Conservation (phyloP, 1,139 yeast species). For the Ashbya aceris region DNA sequence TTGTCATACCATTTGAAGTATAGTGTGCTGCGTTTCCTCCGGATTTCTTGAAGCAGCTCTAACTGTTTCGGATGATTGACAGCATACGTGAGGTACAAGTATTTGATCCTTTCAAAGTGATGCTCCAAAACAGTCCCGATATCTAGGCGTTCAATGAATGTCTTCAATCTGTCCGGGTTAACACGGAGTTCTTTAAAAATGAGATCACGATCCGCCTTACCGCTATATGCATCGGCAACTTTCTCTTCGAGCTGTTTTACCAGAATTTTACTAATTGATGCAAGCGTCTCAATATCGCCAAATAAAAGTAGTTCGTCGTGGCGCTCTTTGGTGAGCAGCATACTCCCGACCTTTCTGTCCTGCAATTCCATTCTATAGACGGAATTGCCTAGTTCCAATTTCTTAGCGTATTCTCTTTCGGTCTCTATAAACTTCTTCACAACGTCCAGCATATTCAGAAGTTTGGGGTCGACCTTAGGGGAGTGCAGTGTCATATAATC, state of each 20-base stretch:
- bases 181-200: conserved; percentile 4
- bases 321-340: conserved; percentile 15
- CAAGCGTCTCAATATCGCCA: conserved; percentile 32
- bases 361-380: conserved; percentile 26
- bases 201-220: conserved; percentile 6
- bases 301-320: conserved; percentile 29
- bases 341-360: conserved; percentile 20
- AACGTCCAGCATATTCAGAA: conserved; percentile 14
- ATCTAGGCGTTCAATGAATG: conserved; percentile 13
- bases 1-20: conserved; percentile 23
- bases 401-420: conserved; percentile 24
- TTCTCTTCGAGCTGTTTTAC: conserved; percentile 1
- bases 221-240: not conserved
- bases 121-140: conserved; percentile 25
- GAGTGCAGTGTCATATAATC: conserved; percentile 8
- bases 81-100: conserved; percentile 27
- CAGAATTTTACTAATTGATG: conserved; percentile 28
- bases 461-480: conserved; percentile 6
- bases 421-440: conserved; percentile 22
- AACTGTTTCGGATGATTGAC: conserved; percentile 22
- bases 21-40: conserved; percentile 9
- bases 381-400: conserved; percentile 19
- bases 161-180: not conserved
- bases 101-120: conserved; percentile 26
- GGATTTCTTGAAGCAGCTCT: conserved; percentile 17